Evolutionary conservation across 1,284 basidiomycete species (phyloP).

Genomic region (Rhodotorula sp.): DNA sequence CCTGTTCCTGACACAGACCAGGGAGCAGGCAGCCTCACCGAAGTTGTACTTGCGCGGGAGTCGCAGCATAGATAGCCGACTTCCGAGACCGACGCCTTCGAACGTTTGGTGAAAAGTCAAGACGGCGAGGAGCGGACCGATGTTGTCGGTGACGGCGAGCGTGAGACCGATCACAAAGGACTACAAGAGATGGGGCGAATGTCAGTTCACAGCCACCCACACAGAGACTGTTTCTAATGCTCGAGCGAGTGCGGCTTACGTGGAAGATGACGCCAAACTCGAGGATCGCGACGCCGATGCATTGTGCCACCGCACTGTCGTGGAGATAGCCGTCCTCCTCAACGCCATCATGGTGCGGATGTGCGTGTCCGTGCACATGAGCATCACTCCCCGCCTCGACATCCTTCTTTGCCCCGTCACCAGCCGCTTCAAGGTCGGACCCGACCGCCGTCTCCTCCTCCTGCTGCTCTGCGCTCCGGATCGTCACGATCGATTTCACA

Average conservation of each 20-base stretch:
- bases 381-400: conserved; percentile 7
- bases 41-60: conserved; percentile 61
- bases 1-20: too few species aligned
- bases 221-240: not conserved
- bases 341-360: not conserved
- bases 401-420: not conserved
- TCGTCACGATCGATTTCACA: not conserved
- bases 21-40: conserved; percentile 58
- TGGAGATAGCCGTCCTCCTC: conserved; percentile 42
- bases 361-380: not conserved
- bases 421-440: not conserved
- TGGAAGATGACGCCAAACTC: conserved; percentile 91
- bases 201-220: not conserved
- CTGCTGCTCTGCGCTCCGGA: not conserved
- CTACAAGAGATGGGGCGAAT: not conserved
- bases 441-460: not conserved
- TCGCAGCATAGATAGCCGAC: conserved; percentile 66
- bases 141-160: conserved; percentile 76
- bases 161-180: conserved; percentile 85
- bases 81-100: conserved; percentile 85
- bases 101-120: conserved; percentile 68
- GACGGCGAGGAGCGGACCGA: conserved; percentile 83
- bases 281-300: conserved; percentile 80
- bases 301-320: conserved; percentile 63
- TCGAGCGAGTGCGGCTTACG: conserved; percentile 44